Percentiles rank a stretch among this genome's conserved stretches.
These are phyloP conservation scores for Solanum paucissectum DNA, from an alignment of 257 asterid genomes.

Conservation along the genomic window DNA sequence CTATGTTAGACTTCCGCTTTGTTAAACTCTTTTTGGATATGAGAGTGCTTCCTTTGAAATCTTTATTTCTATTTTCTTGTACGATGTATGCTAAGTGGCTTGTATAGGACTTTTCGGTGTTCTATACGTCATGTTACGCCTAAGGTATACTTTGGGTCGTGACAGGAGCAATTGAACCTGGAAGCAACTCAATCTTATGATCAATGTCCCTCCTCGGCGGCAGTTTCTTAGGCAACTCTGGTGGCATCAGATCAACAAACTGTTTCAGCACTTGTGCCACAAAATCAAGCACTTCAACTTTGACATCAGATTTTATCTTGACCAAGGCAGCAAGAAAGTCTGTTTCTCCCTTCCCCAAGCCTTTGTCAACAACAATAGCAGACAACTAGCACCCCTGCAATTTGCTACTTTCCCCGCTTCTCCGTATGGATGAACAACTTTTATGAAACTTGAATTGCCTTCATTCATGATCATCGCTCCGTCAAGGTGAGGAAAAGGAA, in stretches of 20 bases:
- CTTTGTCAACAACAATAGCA: background rate
- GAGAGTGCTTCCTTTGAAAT: too few species aligned
- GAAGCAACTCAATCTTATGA: background rate
- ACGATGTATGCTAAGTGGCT: too few species aligned
- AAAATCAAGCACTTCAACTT: background rate
- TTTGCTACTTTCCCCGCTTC: background rate
- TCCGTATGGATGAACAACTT: background rate
- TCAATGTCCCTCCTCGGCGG: background rate
- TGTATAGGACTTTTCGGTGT: too few species aligned
- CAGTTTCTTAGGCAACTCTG: background rate
- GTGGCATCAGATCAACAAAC: background rate
- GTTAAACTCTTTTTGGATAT: too few species aligned
- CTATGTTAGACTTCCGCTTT: too few species aligned
- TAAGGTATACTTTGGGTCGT: too few species aligned
- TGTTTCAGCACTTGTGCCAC: background rate
- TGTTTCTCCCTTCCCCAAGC: background rate
- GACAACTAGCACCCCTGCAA: background rate
- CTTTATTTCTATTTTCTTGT: too few species aligned
- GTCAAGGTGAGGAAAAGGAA: background rate
- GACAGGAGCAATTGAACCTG: background rate
- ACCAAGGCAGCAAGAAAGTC: background rate
- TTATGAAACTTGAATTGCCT: background rate
- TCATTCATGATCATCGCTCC: background rate
- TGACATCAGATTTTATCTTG: background rate
- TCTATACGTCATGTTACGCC: too few species aligned